phyloP scores from a whole-genome alignment of 192 early-diverging fungal species.

The Dissophora ornata region DNA sequence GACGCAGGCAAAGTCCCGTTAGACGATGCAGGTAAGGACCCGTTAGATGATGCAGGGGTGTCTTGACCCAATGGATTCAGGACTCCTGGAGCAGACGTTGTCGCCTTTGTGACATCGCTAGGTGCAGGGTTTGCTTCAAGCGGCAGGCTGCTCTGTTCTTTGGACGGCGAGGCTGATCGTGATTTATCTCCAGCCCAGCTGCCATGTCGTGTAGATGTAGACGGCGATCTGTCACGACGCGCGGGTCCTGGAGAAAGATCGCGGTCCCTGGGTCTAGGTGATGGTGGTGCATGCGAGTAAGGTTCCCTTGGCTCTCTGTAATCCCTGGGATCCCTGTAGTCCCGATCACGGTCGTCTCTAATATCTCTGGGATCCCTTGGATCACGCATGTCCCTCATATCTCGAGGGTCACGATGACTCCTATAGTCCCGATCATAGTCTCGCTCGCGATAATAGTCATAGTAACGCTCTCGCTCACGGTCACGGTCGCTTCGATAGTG shows the following conservation, averaged over 20 bases:
- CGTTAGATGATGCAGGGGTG: slow-evolving; percentile 9
- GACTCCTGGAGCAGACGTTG: not conserved
- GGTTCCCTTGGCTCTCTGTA: slow-evolving; percentile 21
- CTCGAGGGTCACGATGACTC: slow-evolving; percentile 34
- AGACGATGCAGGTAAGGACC: slow-evolving; percentile 1
- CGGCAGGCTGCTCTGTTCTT: not conserved
- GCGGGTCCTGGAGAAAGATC: slow-evolving; percentile 17
- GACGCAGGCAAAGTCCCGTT: not conserved
- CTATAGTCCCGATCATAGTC: slow-evolving; percentile 45
- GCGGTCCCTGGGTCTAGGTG: slow-evolving; percentile 27
- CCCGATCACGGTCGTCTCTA: slow-evolving; percentile 29
- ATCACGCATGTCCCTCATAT: slow-evolving; percentile 31
- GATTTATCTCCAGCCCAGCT: slow-evolving; percentile 29
- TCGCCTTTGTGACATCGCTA: not conserved
- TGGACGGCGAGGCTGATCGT: slow-evolving; percentile 17
- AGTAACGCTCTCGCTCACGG: slow-evolving; percentile 40
- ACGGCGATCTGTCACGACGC: slow-evolving; percentile 24
- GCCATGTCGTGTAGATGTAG: slow-evolving; percentile 8
- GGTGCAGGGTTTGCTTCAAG: not conserved
- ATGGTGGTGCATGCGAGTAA: slow-evolving; percentile 24
- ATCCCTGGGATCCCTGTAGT: slow-evolving; percentile 25
- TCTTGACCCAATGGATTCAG: not conserved
- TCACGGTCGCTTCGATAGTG: slow-evolving; percentile 45
- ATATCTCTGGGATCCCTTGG: slow-evolving; percentile 17
- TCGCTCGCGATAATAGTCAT: slow-evolving; percentile 43